Evolutionary conservation across 164 flowering plant species (phyloP).

Genomic region (Magnolia sinica): DNA sequence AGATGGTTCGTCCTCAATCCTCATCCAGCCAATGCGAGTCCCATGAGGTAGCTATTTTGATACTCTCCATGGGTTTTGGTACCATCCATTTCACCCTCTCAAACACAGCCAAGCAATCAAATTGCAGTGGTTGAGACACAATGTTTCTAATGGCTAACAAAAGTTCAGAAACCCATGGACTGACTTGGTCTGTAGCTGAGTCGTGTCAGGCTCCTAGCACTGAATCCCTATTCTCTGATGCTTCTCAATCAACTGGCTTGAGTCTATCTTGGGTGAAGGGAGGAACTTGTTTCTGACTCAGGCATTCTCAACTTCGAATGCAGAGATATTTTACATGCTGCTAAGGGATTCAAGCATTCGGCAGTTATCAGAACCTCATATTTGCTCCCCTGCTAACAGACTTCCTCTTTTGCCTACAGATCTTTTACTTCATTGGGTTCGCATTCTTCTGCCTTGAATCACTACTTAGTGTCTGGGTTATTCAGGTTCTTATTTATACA

Average conservation of each 20-base stretch:
- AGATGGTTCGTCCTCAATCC: neutral
- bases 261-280: neutral
- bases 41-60: neutral
- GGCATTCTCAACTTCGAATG: neutral
- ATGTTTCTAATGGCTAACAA: neutral
- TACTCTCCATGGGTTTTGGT: neutral
- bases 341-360: neutral
- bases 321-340: neutral
- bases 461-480: conserved; percentile 86
- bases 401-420: conserved; percentile 34
- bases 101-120: neutral
- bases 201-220: neutral
- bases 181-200: neutral
- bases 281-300: neutral
- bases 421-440: conserved; percentile 90
- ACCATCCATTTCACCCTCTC: neutral
- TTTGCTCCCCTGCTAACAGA: neutral
- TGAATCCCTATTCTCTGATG: neutral
- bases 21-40: neutral
- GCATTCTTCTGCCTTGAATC: conserved; percentile 71
- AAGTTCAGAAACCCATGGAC: neutral
- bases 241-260: neutral
- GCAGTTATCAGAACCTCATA: neutral
- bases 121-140: neutral
- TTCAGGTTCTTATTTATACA: conserved; percentile 55